Evolutionary conservation across 495 filamentous ascomycete species (phyloP).

Genomic region (Lasiosphaeria ovina): DNA sequence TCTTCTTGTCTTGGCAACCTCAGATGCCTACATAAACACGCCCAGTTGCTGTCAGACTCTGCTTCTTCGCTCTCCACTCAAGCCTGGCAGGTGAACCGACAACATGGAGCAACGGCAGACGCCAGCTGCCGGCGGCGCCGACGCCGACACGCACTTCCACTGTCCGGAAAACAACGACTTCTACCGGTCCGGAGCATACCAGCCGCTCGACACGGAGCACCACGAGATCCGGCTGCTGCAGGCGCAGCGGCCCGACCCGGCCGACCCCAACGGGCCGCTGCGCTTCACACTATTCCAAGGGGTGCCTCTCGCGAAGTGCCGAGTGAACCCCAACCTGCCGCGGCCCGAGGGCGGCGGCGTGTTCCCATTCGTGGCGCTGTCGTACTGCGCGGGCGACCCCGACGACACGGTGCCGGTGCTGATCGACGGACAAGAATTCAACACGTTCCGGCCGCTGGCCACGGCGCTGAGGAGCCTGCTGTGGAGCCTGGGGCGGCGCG

Average conservation of each 20-base stretch:
- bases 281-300: conserved; percentile 1
- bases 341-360: background rate
- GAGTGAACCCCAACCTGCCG: background rate
- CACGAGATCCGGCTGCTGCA: conserved; percentile 3
- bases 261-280: conserved; percentile 1
- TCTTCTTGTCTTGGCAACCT: too few relatives aligned
- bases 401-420: background rate
- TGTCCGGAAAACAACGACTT: conserved; percentile 4
- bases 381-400: conserved; percentile 13
- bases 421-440: conserved; percentile 1
- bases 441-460: background rate
- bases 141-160: background rate
- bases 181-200: background rate
- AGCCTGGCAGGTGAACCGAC: too few relatives aligned
- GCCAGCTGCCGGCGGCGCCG: too few relatives aligned
- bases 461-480: conserved; percentile 1
- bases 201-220: background rate
- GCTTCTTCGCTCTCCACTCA: too few relatives aligned
- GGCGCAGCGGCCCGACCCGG: background rate
- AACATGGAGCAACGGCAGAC: too few relatives aligned
- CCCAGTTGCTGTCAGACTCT: too few relatives aligned
- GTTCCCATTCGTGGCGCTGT: conserved; percentile 7
- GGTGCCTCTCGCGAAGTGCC: background rate
- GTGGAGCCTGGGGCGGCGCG: background rate
- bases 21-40: too few relatives aligned